Percentiles rank a stretch among this genome's conserved stretches.
Conservation (phyloP, 179 eudicot genomes). For the Heliamphora pulchella region DNA sequence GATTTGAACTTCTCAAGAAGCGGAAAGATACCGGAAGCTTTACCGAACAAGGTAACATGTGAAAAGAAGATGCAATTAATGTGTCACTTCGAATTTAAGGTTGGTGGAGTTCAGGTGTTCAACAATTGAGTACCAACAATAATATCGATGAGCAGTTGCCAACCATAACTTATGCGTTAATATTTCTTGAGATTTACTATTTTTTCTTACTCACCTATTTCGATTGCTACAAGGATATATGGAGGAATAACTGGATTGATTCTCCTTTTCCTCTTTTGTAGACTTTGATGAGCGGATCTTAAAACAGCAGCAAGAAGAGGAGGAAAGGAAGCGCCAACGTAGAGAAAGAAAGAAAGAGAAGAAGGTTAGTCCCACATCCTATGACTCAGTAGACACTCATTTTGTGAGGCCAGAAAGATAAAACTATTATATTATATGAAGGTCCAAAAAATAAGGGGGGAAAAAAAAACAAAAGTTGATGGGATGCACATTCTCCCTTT, state of each 20-base stretch:
- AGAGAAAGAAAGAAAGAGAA: constrained; percentile 93
- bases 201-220: not conserved
- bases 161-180: not conserved
- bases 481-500: too few relatives aligned
- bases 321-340: constrained; percentile 86
- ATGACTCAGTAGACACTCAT: not conserved
- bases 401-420: not conserved
- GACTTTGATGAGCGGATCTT: constrained; percentile 84
- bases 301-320: constrained; percentile 93
- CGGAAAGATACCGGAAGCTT: constrained; percentile 69
- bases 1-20: constrained; percentile 85
- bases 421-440: too few relatives aligned
- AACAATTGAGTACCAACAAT: not conserved
- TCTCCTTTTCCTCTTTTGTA: constrained; percentile 20
- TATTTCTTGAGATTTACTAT: not conserved
- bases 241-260: not conserved
- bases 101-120: not conserved
- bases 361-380: constrained; percentile 48
- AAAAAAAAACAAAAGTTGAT: too few relatives aligned
- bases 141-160: not conserved
- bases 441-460: too few relatives aligned
- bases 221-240: too few relatives aligned
- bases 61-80: not conserved
- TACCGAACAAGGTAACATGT: constrained; percentile 67
- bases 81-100: not conserved